Base-by-base conservation (phyloP, 805 yeast species). In the Kodamaea nitidulidarum region DNA sequence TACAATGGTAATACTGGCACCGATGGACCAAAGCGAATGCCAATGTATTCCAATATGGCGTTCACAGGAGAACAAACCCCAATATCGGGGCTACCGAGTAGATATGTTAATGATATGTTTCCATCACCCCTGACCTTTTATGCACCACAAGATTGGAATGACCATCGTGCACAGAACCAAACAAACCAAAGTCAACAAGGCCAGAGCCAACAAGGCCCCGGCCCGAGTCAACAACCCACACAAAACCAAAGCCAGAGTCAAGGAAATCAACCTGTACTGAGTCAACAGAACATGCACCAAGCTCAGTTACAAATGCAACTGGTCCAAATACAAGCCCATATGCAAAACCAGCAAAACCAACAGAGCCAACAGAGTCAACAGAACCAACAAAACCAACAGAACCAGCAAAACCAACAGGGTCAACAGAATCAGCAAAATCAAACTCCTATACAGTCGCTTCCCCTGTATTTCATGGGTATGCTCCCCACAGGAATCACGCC, bases 51-150 rank as follows among this genome's bases (percentile, higher is more conserved):
- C 10, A 40, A 40, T 21, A 18, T 40, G 16, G 40, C 37, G 18
- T 42, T 33, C 42, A 32, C 35, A 48, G 67, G 81, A 9, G 88
- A 81, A 28, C 88, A 82, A 44, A 80, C 88, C 0, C 87, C 90
- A 3, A 58, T 83, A 2, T 82, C 83, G 5, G 81, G 79, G 0
- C 62, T 85, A 16, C 90, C 95, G 2, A 76, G 85, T 2, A 70
- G 84, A 37, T 85, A 80, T 50, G 78, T 84, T 30, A 73, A 73
- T 42, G 95, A 85, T 50, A 66, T 82, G 54, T 78, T 86, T 51
- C 90, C 88, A 21, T 83, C 91, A 4, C 96, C 96, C 0, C 75
- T 80, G n/a, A 83, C 76, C 45, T 79, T 80, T 48, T 85, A 83
- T 50, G 75, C 80, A 5, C 70, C 77, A 2, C 73, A 65, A 34